Evolutionary conservation across 495 filamentous ascomycete species (phyloP).

Genomic region (Hypoxylon cercidicola): DNA sequence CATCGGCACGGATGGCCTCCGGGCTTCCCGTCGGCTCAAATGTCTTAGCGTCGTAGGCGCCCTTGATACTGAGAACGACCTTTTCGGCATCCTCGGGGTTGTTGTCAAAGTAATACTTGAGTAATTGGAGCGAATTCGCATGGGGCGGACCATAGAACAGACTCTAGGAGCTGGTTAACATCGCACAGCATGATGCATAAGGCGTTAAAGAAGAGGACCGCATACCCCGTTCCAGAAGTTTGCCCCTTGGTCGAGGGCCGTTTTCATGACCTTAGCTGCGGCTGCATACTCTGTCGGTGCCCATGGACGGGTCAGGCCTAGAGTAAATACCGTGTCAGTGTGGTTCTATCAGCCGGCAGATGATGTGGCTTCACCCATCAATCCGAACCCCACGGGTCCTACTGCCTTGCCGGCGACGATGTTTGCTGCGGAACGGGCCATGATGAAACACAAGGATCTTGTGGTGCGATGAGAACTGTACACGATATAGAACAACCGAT

Average conservation of each 20-base stretch:
- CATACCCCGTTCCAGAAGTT: slow-evolving; percentile 73
- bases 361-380: slow-evolving; percentile 46
- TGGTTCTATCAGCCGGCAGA: neutral
- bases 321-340: slow-evolving; percentile 1
- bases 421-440: neutral
- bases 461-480: no score
- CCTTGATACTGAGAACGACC: slow-evolving; percentile 71
- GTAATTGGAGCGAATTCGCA: slow-evolving; percentile 62
- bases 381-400: slow-evolving; percentile 51
- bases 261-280: slow-evolving; percentile 67
- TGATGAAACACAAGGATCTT: neutral
- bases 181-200: neutral
- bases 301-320: slow-evolving; percentile 70
- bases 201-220: neutral
- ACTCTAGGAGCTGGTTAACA: slow-evolving; percentile 42
- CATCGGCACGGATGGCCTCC: slow-evolving; percentile 66
- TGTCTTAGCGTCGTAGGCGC: slow-evolving; percentile 43
- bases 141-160: slow-evolving; percentile 57
- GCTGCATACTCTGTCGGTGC: slow-evolving; percentile 60
- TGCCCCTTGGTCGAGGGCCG: slow-evolving; percentile 66
- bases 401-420: slow-evolving; percentile 45
- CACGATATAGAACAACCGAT: no score
- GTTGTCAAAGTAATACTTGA: slow-evolving; percentile 66
- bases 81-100: slow-evolving; percentile 67
- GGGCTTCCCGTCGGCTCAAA: slow-evolving; percentile 56